Evolutionary conservation across 805 yeast genomes (phyloP).

Genomic region (Metschnikowia lachancei): DNA sequence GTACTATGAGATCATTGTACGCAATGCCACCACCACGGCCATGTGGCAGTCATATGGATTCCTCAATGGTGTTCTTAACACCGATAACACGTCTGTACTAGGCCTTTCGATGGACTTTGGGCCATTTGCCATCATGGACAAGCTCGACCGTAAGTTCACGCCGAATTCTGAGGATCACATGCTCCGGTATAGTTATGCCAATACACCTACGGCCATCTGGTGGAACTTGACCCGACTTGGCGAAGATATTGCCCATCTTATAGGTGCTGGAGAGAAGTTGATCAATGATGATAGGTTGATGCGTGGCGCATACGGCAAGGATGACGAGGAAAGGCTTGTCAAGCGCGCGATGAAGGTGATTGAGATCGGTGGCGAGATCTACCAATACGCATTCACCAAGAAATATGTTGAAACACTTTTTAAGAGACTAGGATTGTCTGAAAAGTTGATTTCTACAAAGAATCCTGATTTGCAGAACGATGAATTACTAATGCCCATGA

Average conservation of each 20-base stretch:
- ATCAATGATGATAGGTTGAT: slow-evolving; percentile 34
- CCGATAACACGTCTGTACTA: slow-evolving; percentile 87
- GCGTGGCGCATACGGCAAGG: slow-evolving; percentile 36
- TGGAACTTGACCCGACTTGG: slow-evolving; percentile 88
- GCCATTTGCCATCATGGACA: slow-evolving; percentile 89
- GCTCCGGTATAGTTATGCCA: slow-evolving; percentile 72
- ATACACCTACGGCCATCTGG: slow-evolving; percentile 85
- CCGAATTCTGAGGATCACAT: slow-evolving; percentile 86
- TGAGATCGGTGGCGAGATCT: slow-evolving; percentile 61
- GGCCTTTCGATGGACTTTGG: slow-evolving; percentile 93
- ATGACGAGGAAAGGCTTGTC: slow-evolving; percentile 49
- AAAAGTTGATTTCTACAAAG: slow-evolving; percentile 30
- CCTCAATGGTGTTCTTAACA: slow-evolving; percentile 88
- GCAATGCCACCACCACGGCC: slow-evolving; percentile 78
- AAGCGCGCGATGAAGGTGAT: slow-evolving; percentile 65
- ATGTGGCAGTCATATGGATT: slow-evolving; percentile 91
- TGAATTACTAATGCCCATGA: slow-evolving; percentile 54
- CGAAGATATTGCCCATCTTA: slow-evolving; percentile 74
- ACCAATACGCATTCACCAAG: slow-evolving; percentile 57
- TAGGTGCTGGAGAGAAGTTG: slow-evolving; percentile 65
- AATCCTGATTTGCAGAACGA: slow-evolving; percentile 41
- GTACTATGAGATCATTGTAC: slow-evolving; percentile 64
- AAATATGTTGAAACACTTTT: slow-evolving; percentile 58
- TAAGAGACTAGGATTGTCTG: slow-evolving; percentile 64
- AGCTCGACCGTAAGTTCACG: slow-evolving; percentile 74